Conservation (phyloP, 108 stramenopile species). For the Skeletonema potamos region DNA sequence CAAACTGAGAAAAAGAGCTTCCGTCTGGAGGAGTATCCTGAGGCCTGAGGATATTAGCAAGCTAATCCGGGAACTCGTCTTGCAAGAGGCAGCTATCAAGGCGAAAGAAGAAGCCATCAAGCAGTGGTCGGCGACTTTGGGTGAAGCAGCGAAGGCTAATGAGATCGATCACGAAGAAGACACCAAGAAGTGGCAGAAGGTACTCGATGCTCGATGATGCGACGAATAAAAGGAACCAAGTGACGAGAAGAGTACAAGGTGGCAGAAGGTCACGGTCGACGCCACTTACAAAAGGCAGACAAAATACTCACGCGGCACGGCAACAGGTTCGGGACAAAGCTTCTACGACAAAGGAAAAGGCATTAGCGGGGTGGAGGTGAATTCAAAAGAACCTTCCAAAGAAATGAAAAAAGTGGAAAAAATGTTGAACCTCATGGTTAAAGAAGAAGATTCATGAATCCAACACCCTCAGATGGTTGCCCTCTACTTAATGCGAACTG, state of each 20-base stretch:
- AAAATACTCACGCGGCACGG: neutral
- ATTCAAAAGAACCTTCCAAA: neutral
- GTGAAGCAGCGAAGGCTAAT: neutral
- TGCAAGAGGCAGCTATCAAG: neutral
- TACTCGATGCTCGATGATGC: neutral
- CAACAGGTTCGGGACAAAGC: neutral
- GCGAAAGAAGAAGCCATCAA: neutral
- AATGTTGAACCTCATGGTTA: neutral
- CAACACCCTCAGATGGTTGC: no score
- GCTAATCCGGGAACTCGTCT: neutral
- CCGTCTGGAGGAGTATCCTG: neutral
- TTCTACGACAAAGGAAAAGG: neutral
- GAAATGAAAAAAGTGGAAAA: neutral
- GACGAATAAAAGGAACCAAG: neutral
- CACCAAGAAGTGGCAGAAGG: neutral
- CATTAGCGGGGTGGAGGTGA: neutral
- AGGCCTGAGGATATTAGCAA: neutral
- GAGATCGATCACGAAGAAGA: neutral
- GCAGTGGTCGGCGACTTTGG: neutral
- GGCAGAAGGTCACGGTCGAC: neutral
- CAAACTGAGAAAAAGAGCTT: neutral
- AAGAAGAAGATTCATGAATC: no score
- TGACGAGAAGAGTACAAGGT: neutral
- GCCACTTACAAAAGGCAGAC: neutral
- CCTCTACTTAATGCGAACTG: no score